Percentiles rank a stretch among this genome's conserved stretches.
These are phyloP conservation scores for Rehmannia glutinosa DNA, from an alignment of 257 asterid species.

Conservation along the genomic window DNA sequence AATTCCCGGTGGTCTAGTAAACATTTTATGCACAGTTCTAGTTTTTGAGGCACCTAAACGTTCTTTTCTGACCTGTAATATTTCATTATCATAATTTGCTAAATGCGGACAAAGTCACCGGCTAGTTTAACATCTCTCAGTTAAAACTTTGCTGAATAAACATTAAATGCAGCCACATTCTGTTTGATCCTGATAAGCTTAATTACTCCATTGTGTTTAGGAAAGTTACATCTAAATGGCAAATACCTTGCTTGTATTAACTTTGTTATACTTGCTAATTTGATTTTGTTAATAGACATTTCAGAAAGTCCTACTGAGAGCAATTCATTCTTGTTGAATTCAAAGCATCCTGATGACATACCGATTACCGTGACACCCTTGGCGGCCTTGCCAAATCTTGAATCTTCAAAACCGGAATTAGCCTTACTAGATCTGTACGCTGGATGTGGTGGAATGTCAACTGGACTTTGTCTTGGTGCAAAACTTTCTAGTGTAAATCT, in stretches of 20 bases:
- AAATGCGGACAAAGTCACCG: no score
- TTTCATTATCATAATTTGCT: no score
- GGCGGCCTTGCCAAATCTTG: slow-evolving; percentile 30
- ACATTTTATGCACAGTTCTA: no score
- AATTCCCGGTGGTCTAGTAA: no score
- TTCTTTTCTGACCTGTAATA: no score
- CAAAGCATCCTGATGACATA: slow-evolving; percentile 18
- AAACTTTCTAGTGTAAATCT: slow-evolving; percentile 59
- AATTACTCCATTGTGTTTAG: background rate
- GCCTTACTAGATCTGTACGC: slow-evolving; percentile 68
- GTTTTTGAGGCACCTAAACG: no score
- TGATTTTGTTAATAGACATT: slow-evolving; percentile 6
- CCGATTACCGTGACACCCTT: slow-evolving; percentile 37
- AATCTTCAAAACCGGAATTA: slow-evolving; percentile 45
- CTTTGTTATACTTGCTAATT: background rate
- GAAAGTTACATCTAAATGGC: background rate
- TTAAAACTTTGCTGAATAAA: no score
- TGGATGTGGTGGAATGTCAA: slow-evolving; percentile 99
- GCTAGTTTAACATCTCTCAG: no score
- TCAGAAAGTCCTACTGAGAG: slow-evolving; percentile 37
- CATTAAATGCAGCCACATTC: no score
- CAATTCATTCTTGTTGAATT: slow-evolving; percentile 22
- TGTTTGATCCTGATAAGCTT: no score
- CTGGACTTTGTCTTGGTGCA: slow-evolving; percentile 87
- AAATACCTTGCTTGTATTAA: background rate